A percentile compares a stretch with the other conserved stretches of the same genome.
Conservation (phyloP, 2,329 filamentous ascomycete species). For the Penicillium concentricum region DNA sequence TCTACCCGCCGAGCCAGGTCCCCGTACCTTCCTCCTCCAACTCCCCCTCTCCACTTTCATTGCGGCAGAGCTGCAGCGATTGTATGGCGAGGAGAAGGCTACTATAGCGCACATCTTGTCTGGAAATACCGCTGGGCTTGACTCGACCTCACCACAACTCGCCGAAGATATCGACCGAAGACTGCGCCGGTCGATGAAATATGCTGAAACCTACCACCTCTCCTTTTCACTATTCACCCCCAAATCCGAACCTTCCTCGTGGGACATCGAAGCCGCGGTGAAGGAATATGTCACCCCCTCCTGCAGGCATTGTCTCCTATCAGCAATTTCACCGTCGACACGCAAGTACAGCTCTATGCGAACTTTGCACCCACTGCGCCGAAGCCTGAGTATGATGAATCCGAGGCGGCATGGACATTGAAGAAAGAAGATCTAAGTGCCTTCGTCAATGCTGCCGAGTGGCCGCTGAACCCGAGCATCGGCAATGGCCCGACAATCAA, state of each 20-base stretch:
- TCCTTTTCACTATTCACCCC: slow-evolving; percentile 94
- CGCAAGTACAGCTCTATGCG: slow-evolving; percentile 92
- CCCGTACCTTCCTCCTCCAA: slow-evolving; percentile 67
- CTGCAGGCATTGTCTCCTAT: slow-evolving; percentile 76
- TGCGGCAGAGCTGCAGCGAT: slow-evolving; percentile 70
- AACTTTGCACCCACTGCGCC: slow-evolving; percentile 62
- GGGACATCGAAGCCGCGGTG: slow-evolving; percentile 85
- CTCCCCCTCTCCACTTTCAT: slow-evolving; percentile 74
- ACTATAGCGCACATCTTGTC: slow-evolving; percentile 75
- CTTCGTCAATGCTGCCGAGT: slow-evolving; percentile 97
- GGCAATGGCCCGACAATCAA: slow-evolving; percentile 92
- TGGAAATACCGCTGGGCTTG: slow-evolving; percentile 46
- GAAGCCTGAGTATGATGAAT: slow-evolving; percentile 54
- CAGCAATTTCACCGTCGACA: slow-evolving; percentile 94
- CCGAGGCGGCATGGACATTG: slow-evolving; percentile 63
- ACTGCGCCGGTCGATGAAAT: slow-evolving; percentile 82
- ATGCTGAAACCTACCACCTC: slow-evolving; percentile 89
- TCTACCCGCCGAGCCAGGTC: slow-evolving; percentile 68
- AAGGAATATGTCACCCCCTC: slow-evolving; percentile 79
- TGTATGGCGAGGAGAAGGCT: slow-evolving; percentile 86
- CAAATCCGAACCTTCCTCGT: slow-evolving; percentile 73
- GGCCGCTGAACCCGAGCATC: slow-evolving; percentile 93
- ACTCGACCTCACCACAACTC: slow-evolving; percentile 45
- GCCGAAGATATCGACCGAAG: slow-evolving; percentile 63
- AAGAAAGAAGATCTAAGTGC: slow-evolving; percentile 84